A percentile compares a stretch with the other conserved stretches of the same genome.
Conservation (phyloP, 192 early-diverging fungal species). For the Coemansia sp. region DNA sequence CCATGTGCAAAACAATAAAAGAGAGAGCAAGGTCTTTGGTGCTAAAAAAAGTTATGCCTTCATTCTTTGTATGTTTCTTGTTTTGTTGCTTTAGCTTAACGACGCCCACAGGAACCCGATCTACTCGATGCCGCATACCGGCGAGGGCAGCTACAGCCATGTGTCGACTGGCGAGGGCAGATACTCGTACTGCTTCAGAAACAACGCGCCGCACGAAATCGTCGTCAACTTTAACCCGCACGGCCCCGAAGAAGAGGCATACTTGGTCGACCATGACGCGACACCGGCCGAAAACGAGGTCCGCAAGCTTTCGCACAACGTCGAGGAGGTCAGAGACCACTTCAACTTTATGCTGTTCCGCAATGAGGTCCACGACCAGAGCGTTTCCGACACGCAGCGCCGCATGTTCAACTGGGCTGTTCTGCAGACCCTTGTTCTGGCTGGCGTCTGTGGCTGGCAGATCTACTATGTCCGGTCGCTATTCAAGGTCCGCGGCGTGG, state of each 20-base stretch:
- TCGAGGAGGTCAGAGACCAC: constrained; percentile 50
- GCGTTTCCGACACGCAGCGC: constrained; percentile 40
- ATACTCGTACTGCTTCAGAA: constrained; percentile 49
- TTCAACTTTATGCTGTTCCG: constrained; percentile 54
- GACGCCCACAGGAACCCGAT: constrained; percentile 34
- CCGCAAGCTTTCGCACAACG: constrained; percentile 47
- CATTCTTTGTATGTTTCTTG: not conserved
- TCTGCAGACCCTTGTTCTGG: constrained; percentile 41
- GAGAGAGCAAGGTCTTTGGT: too few species aligned
- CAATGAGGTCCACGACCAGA: constrained; percentile 49
- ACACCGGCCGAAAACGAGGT: constrained; percentile 44
- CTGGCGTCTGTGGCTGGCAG: constrained; percentile 50
- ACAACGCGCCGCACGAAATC: constrained; percentile 46
- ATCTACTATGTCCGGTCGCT: constrained; percentile 52
- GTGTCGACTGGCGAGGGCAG: constrained; percentile 34
- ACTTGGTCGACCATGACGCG: constrained; percentile 29
- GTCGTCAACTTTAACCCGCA: constrained; percentile 53
- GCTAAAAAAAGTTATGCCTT: too few species aligned
- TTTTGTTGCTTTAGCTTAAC: constrained; percentile 20
- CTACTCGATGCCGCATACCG: constrained; percentile 42
- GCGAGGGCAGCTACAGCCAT: constrained; percentile 46
- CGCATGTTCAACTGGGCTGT: constrained; percentile 51
- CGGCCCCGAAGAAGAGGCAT: constrained; percentile 43
- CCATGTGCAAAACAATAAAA: too few species aligned
- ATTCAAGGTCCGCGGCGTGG: constrained; percentile 53